Base-by-base conservation (phyloP, 345 rosid genomes). In the Cardamine occulta region DNA sequence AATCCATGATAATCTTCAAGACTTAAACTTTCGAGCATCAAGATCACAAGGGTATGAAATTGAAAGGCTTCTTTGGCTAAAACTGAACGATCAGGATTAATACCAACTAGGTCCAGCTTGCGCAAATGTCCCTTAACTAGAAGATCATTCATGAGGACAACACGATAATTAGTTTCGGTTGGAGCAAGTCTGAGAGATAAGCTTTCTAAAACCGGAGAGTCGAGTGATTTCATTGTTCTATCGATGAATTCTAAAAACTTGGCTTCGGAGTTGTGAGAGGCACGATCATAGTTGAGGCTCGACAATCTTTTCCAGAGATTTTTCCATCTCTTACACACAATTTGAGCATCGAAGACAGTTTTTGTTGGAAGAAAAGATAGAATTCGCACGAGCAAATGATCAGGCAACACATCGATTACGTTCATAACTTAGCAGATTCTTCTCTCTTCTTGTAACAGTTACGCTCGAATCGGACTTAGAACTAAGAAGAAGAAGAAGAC, bases 141-240 rank as follows among this genome's bases (percentile, higher is more conserved):
- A 31, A 48, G 26, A 9, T 49, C 4, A 32, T 7, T 0, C 11
- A 2, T 10, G 13, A 32, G 12, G 3, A 5, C 0, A 34, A 14
- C 3, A 10, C 4, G 8, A 5, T 7, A 6, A 24, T 8, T 21
- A 48, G 49, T 8, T 23, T 4, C 47, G 47, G 17, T 1, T 4
- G 47, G 47, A 40, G 17, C 1, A 42, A 14, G 0, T 13, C 17
- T 59, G 26, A 72, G 4, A 48, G 24, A 5, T 6, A 72, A 11
- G 13, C 60, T 48, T 6, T 72, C 58, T 21, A 72, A 10, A 37
- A 72, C 75, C 26, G 59, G 59, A 60, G 60, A 45, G 49, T 60
- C 48, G 5, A 47, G 48, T n/a, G 12, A 23, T 12, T 14, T 12
- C 26, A 72, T 2, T 31, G 75, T 47, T 42, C 7, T 72, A 1